These are phyloP conservation scores for Conticribra guillardii DNA, from an alignment of 108 stramenopile genomes.

Conservation along the genomic window DNA sequence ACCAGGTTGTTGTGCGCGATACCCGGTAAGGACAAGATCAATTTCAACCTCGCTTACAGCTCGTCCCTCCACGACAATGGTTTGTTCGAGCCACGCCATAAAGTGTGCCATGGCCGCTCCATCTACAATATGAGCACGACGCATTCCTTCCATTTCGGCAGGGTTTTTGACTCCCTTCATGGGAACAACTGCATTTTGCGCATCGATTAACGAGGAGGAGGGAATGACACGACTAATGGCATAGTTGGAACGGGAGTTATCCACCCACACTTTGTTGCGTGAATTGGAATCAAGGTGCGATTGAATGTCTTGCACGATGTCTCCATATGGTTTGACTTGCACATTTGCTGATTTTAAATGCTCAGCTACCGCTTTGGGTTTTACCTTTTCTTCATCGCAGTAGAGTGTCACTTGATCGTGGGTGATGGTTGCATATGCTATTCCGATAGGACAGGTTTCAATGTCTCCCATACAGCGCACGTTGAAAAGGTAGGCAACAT, in stretches of 20 bases:
- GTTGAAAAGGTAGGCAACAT: slow-evolving; percentile 97
- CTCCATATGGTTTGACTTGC: slow-evolving; percentile 68
- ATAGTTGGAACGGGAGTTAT: slow-evolving; percentile 68
- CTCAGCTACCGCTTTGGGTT: slow-evolving; percentile 54
- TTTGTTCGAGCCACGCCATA: slow-evolving; percentile 87
- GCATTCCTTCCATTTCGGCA: slow-evolving; percentile 93
- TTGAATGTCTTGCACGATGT: slow-evolving; percentile 61
- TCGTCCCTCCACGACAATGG: slow-evolving; percentile 57
- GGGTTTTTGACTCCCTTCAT: slow-evolving; percentile 94
- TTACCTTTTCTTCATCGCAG: slow-evolving; percentile 75
- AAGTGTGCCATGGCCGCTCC: slow-evolving; percentile 95
- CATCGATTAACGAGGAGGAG: slow-evolving; percentile 48
- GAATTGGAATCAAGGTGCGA: slow-evolving; percentile 54
- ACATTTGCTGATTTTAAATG: slow-evolving; percentile 65
- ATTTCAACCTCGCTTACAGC: slow-evolving; percentile 90
- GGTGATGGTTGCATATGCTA: slow-evolving; percentile 90
- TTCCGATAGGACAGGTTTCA: slow-evolving; percentile 89
- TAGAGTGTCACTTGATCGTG: slow-evolving; percentile 70
- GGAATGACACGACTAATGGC: slow-evolving; percentile 71
- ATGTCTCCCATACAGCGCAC: slow-evolving; percentile 90
- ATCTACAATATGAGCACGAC: slow-evolving; percentile 91
- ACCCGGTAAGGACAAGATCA: slow-evolving; percentile 84
- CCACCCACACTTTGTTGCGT: slow-evolving; percentile 71
- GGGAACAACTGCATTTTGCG: slow-evolving; percentile 89
- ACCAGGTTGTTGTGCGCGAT: slow-evolving; percentile 76